Evolutionary conservation across 129 eudicot genomes (phyloP).

Genomic region (Ambrosia artemisiifolia): DNA sequence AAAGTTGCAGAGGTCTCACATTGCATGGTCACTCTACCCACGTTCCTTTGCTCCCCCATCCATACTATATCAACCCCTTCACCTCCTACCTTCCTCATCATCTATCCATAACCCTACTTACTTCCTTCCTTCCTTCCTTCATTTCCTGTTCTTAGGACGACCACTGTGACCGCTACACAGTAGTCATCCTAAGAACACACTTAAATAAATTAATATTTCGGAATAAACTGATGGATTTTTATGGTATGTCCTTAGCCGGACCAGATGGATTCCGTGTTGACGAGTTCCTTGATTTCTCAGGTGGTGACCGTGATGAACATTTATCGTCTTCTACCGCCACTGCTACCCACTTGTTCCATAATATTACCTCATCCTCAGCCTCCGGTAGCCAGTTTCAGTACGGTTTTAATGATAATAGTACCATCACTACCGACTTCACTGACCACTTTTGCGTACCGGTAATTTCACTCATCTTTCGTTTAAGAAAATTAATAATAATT

Average conservation of each 20-base stretch:
- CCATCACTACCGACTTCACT: conserved; percentile 36
- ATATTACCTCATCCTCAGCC: conserved; percentile 16
- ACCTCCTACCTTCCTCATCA: background rate
- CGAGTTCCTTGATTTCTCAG: conserved; percentile 53
- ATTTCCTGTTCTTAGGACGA: conserved; percentile 1
- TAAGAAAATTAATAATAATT: background rate
- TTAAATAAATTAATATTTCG: background rate
- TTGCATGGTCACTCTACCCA: conserved; percentile 66
- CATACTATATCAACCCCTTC: conserved; percentile 29
- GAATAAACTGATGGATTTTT: conserved; percentile 38
- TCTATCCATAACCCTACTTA: conserved; percentile 6
- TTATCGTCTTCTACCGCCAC: conserved; percentile 24
- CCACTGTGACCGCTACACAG: conserved; percentile 19
- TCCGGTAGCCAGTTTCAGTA: conserved; percentile 17
- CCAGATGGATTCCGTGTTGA: conserved; percentile 39
- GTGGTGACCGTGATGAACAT: conserved; percentile 37
- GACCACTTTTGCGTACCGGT: conserved; percentile 48
- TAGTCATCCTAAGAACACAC: conserved; percentile 10
- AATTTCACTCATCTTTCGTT: conserved; percentile 7
- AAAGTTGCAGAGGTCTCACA: conserved; percentile 37
- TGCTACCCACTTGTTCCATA: background rate
- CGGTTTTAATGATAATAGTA: background rate
- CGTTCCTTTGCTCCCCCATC: conserved; percentile 60
- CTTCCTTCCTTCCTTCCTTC: too few species aligned
- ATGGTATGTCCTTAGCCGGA: conserved; percentile 31